Evolutionary conservation across 2,329 filamentous ascomycete species (phyloP), one percentile per base, ranked within the genome.

Genomic region (Fusarium aywerte): DNA sequence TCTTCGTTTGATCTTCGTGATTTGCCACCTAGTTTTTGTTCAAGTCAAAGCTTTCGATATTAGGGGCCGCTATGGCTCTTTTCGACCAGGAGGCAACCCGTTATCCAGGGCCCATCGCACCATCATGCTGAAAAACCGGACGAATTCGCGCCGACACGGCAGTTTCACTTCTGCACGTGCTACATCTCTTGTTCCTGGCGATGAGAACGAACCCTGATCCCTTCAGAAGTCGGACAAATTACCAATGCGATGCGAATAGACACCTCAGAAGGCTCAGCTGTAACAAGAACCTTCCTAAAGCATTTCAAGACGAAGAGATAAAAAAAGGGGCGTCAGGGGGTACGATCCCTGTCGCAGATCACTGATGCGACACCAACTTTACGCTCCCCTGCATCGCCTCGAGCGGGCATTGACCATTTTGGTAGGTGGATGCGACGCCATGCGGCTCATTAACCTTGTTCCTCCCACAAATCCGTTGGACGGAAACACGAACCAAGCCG

Each of bases 351-450:
- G 45, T 15, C 20, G 56, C 25, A 16, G 58, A 61, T 61, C 56
- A n/a, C 21, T 15, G 43, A 36, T 58, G 56, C 23, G 11, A 59
- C 57, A 35, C 54, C 38, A 23, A 21, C 39, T 12, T 2, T 20
- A 20, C 7, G 3, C 4, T 5, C 53, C 54, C 56, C 42, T 59
- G 52, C 56, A 58, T 42, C 25, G 40, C 45, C 45, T 36, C 32
- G 32, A 38, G 39, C 56, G 39, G 54, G 9, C 16, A 13, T 29
- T 38, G 38, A 52, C 53, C 23, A 25, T 23, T 50, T 40, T 31
- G 29, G 56, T 35, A 44, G 38, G 45, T 21, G 20, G 18, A 62
- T 62, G 59, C 51, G 47, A 62, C 59, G 4, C 2, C 7, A 12
- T 62, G 39, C 59, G 59, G 59, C 40, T 35, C 33, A 27, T 15